Evolutionary conservation across 2,329 filamentous ascomycete genomes (phyloP).

Genomic region (Penicillium sp.): DNA sequence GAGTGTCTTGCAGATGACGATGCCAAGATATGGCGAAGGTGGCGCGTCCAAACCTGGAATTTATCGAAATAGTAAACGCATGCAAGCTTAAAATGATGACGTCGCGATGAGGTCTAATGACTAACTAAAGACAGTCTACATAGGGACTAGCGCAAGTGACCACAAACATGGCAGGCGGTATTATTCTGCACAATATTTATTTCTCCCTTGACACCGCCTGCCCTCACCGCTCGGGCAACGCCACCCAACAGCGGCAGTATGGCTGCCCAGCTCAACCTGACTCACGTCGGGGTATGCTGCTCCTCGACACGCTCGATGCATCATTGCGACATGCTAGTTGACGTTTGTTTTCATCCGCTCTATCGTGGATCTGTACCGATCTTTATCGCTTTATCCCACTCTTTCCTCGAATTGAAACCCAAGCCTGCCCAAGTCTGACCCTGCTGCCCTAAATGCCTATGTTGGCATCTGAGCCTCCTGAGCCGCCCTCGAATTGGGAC

Average conservation of each 20-base stretch:
- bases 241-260: not conserved
- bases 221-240: not conserved
- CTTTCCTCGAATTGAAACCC: not conserved
- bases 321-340: not conserved
- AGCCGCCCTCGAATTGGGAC: slow-evolving; percentile 42
- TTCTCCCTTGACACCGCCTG: not conserved
- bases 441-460: slow-evolving; percentile 23
- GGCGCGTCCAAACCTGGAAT: no score
- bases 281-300: not conserved
- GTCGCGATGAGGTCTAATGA: no score
- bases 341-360: not conserved
- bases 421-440: no score
- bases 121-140: no score
- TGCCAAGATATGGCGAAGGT: no score
- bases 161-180: no score
- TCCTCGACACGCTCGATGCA: not conserved
- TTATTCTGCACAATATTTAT: no score
- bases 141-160: no score
- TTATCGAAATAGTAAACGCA: no score
- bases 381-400: not conserved
- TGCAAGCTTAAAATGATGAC: no score
- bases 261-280: slow-evolving; percentile 3
- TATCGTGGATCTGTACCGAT: not conserved
- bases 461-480: slow-evolving; percentile 24
- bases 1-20: not conserved